Conservation (phyloP, 2,329 filamentous ascomycete species). For the Calonectria leucothoes region DNA sequence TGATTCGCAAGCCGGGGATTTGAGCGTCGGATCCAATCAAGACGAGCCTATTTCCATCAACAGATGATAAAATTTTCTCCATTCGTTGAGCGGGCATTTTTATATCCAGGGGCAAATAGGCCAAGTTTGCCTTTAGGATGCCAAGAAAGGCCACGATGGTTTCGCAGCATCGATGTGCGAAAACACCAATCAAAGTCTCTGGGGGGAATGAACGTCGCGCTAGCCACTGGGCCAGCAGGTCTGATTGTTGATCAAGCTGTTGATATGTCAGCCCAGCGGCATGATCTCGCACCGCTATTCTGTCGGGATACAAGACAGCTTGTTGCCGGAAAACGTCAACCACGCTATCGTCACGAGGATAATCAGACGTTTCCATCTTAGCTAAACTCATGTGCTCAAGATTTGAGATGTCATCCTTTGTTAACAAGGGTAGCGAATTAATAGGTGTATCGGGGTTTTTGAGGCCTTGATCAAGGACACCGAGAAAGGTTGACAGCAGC, state of each 20-base stretch:
- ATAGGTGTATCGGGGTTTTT: slow-evolving; percentile 13
- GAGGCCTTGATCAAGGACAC: slow-evolving; percentile 26
- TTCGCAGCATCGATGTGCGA: not conserved
- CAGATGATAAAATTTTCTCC: not conserved
- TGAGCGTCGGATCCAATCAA: not conserved
- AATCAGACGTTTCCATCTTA: not conserved
- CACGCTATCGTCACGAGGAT: not conserved
- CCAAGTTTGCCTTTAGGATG: not conserved
- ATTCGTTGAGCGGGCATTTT: not conserved
- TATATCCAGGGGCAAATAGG: not conserved
- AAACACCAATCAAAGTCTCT: not conserved
- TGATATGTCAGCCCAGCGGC: not conserved
- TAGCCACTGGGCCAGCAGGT: not conserved
- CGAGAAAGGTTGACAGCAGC: slow-evolving; percentile 30
- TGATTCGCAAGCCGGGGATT: not conserved
- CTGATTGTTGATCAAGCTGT: not conserved
- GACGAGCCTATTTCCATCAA: not conserved
- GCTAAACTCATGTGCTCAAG: not conserved
- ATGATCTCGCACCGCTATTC: not conserved
- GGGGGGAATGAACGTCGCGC: not conserved
- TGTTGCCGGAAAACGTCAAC: not conserved
- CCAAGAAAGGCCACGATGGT: not conserved
- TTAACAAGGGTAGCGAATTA: not conserved
- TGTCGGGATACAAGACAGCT: not conserved
- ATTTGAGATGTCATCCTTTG: not conserved